phyloP scores from a whole-genome alignment of 441 rosid genomes.

The Eruca vesicaria region DNA sequence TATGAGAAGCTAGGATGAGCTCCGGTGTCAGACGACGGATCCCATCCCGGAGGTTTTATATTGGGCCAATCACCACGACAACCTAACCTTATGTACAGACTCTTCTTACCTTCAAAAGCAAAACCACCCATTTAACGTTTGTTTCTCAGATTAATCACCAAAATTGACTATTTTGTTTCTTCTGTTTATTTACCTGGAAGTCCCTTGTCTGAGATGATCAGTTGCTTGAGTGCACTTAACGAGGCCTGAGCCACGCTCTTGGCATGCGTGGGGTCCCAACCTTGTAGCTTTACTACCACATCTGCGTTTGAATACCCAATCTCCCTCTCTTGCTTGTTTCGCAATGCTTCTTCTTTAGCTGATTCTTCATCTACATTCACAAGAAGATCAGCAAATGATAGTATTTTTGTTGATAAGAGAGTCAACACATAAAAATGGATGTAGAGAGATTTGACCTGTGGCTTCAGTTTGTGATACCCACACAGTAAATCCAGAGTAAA shows the following conservation, averaged over 20 bases:
- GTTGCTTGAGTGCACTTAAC: constrained; percentile 78
- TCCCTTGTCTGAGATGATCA: constrained; percentile 70
- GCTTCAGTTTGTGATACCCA: constrained; percentile 89
- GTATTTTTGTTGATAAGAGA: neutral
- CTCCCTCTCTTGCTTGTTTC: constrained; percentile 47
- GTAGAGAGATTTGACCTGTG: constrained; percentile 41
- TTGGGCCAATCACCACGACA: constrained; percentile 92
- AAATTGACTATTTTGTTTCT: neutral
- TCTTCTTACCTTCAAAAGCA: constrained; percentile 69
- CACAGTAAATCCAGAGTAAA: constrained; percentile 81
- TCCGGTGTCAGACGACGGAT: constrained; percentile 52
- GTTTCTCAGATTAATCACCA: neutral
- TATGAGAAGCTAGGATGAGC: constrained; percentile 25
- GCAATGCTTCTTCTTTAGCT: constrained; percentile 77
- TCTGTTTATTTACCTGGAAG: constrained; percentile 63
- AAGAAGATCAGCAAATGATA: neutral
- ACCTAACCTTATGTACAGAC: constrained; percentile 85
- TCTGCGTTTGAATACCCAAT: constrained; percentile 85
- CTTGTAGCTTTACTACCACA: constrained; percentile 82
- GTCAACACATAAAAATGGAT: neutral
- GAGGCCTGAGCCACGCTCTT: constrained; percentile 84
- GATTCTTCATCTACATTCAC: constrained; percentile 61
- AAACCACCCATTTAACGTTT: neutral
- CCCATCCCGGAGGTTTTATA: constrained; percentile 85
- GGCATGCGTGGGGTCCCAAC: constrained; percentile 78